Conservation (phyloP, 2,329 filamentous ascomycete species). For the Huntiella decipiens region DNA sequence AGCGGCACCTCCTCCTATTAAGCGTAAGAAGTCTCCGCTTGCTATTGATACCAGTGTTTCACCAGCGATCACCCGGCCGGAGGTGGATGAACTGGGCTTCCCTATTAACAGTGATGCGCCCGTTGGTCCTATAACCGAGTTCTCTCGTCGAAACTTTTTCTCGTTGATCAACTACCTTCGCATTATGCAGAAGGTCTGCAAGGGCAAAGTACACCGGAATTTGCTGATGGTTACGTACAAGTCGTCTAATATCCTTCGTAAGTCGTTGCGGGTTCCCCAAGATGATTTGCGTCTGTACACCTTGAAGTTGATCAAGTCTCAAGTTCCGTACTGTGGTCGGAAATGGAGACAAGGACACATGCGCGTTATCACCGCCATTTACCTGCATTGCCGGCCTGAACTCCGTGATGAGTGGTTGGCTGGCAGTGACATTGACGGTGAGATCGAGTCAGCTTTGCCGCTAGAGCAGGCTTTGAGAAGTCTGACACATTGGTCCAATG, state of each 20-base stretch:
- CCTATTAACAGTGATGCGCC: slow-evolving; percentile 48
- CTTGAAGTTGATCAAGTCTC: slow-evolving; percentile 94
- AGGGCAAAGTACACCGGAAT: slow-evolving; percentile 86
- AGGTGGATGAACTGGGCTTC: slow-evolving; percentile 76
- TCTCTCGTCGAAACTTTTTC: slow-evolving; percentile 89
- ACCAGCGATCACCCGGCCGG: slow-evolving; percentile 23
- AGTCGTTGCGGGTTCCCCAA: slow-evolving; percentile 79
- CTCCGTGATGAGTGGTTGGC: slow-evolving; percentile 88
- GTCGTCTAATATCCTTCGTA: slow-evolving; percentile 76
- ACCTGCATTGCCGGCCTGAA: slow-evolving; percentile 81
- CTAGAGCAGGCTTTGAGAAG: slow-evolving; percentile 79
- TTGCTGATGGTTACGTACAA: slow-evolving; percentile 91
- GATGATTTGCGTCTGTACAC: slow-evolving; percentile 78
- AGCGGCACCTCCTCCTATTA: slow-evolving; percentile 67
- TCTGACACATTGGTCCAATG: slow-evolving; percentile 86
- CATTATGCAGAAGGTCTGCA: slow-evolving; percentile 93
- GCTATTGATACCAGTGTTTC: slow-evolving; percentile 7
- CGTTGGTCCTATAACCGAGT: slow-evolving; percentile 62
- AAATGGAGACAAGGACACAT: slow-evolving; percentile 98
- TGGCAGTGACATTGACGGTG: slow-evolving; percentile 76
- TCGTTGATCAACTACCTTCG: slow-evolving; percentile 87
- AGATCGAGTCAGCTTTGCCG: slow-evolving; percentile 81
- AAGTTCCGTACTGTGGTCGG: slow-evolving; percentile 91
- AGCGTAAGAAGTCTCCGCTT: slow-evolving; percentile 30
- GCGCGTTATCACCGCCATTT: slow-evolving; percentile 95